A percentile compares a stretch with the other conserved stretches of the same genome.
phyloP scores from a whole-genome alignment of 306 rosid genomes.

The Quercus glauca region DNA sequence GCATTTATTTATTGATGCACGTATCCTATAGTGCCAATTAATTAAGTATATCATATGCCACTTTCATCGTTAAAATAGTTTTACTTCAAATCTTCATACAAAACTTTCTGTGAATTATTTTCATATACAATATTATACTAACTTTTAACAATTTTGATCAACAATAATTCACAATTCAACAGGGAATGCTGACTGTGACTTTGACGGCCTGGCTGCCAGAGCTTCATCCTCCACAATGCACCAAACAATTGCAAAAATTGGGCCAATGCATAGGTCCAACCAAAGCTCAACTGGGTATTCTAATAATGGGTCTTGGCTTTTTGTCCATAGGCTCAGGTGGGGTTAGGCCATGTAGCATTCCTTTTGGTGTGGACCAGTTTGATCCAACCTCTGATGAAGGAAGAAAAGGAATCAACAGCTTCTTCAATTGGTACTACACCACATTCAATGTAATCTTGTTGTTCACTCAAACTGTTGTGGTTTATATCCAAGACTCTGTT shows the following conservation, averaged over 20 bases:
- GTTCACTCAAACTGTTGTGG: conserved; percentile 45
- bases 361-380: conserved; percentile 83
- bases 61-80: background rate
- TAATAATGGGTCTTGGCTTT: conserved; percentile 44
- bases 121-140: background rate
- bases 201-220: conserved; percentile 58
- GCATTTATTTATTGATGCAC: background rate
- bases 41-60: background rate
- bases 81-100: background rate
- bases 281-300: conserved; percentile 29
- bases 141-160: background rate
- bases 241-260: conserved; percentile 11
- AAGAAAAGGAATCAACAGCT: conserved; percentile 54
- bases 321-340: conserved; percentile 67
- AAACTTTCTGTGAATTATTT: background rate
- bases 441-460: conserved; percentile 34
- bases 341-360: conserved; percentile 80
- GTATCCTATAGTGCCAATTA: background rate
- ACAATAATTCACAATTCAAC: background rate
- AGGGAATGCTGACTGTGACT: conserved; percentile 77
- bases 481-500: conserved; percentile 67
- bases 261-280: conserved; percentile 46
- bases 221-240: conserved; percentile 64
- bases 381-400: conserved; percentile 63
- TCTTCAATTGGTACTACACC: conserved; percentile 72